Conservation (phyloP, 2,329 filamentous ascomycete species). For the Cyphellophora attinorum region DNA sequence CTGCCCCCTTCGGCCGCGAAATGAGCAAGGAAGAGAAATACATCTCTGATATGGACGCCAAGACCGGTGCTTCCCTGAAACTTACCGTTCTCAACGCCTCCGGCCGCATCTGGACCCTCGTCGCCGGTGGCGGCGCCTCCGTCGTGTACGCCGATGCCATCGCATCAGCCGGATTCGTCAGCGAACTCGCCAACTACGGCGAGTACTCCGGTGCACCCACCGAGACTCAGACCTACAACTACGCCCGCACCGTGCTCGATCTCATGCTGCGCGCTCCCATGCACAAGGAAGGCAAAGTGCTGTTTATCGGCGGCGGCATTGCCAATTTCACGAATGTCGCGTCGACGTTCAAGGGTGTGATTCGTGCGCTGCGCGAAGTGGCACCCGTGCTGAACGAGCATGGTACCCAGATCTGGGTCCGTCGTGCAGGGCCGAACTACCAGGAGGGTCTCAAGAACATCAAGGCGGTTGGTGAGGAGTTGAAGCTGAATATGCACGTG, state of each 20-base stretch:
- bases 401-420: slow-evolving; percentile 97
- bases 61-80: slow-evolving; percentile 98
- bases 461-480: slow-evolving; percentile 89
- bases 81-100: slow-evolving; percentile 87
- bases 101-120: slow-evolving; percentile 94
- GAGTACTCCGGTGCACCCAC: slow-evolving; percentile 99
- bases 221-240: slow-evolving; percentile 98
- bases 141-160: slow-evolving; percentile 99
- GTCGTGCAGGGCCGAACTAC: slow-evolving; percentile 88
- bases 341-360: slow-evolving; percentile 99
- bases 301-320: slow-evolving; percentile 99
- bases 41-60: slow-evolving; percentile 96
- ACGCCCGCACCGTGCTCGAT: slow-evolving; percentile 91
- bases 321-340: slow-evolving; percentile 99
- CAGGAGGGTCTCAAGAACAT: slow-evolving; percentile 99
- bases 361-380: slow-evolving; percentile 87
- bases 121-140: slow-evolving; percentile 97
- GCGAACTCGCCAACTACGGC: slow-evolving; percentile 97
- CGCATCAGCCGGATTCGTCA: slow-evolving; percentile 86
- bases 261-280: slow-evolving; percentile 89
- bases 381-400: slow-evolving; percentile 80
- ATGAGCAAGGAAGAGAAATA: slow-evolving; percentile 98
- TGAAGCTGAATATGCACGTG: slow-evolving; percentile 91
- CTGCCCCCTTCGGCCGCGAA: slow-evolving; percentile 96
- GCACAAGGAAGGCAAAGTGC: slow-evolving; percentile 85